Percentiles rank a stretch among this genome's conserved stretches.
phyloP scores from a whole-genome alignment of 495 filamentous ascomycete genomes.

The Penicillium egyptiacum region DNA sequence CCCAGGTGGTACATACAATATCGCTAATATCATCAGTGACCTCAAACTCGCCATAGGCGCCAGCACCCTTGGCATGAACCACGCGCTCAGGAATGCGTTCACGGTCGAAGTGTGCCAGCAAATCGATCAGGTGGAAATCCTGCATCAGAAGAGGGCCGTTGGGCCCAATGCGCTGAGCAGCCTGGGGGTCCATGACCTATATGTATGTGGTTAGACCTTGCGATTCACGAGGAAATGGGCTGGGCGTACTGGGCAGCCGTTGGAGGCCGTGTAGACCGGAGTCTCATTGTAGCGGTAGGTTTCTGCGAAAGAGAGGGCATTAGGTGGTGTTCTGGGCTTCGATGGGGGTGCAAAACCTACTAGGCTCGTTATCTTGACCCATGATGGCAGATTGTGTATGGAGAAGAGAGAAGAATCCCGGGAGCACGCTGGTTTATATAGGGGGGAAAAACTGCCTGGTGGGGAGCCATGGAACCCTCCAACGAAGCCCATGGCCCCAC shows the following conservation, averaged over 20 bases:
- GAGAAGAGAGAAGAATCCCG: neutral
- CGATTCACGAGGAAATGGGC: neutral
- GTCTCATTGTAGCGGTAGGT: slow-evolving; percentile 59
- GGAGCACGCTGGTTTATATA: neutral
- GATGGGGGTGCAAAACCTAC: neutral
- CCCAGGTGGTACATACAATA: slow-evolving; percentile 27
- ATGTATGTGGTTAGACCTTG: slow-evolving; percentile 12
- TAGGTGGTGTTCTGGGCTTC: neutral
- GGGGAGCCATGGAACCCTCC: slow-evolving; percentile 1
- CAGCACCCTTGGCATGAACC: slow-evolving; percentile 79
- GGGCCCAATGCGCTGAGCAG: slow-evolving; percentile 58
- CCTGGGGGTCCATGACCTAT: slow-evolving; percentile 56
- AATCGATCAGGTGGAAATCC: slow-evolving; percentile 63
- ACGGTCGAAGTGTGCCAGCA: slow-evolving; percentile 68
- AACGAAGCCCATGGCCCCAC: slow-evolving; percentile 2
- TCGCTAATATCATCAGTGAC: slow-evolving; percentile 65
- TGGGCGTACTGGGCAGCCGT: slow-evolving; percentile 46
- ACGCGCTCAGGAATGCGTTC: slow-evolving; percentile 71
- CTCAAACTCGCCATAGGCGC: slow-evolving; percentile 75
- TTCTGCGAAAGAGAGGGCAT: slow-evolving; percentile 14
- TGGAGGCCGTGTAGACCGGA: slow-evolving; percentile 60
- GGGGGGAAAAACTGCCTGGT: neutral
- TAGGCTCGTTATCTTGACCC: slow-evolving; percentile 22
- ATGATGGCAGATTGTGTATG: slow-evolving; percentile 13
- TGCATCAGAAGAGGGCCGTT: slow-evolving; percentile 64